phyloP scores from a whole-genome alignment of 2,329 filamentous ascomycete genomes.

The Hymenoscyphus salicellus region DNA sequence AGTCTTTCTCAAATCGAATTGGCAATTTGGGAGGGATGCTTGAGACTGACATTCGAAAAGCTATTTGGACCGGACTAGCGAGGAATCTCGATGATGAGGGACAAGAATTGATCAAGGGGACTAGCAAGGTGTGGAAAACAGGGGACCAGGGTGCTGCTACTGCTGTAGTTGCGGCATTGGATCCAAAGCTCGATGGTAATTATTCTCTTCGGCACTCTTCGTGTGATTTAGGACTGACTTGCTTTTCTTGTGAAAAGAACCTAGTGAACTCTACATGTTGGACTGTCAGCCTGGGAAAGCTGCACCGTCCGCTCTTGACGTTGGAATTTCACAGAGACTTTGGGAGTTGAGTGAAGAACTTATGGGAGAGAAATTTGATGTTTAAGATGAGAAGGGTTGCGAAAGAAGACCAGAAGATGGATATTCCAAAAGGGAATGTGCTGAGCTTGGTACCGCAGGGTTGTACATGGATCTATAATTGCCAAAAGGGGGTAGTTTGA shows the following conservation, averaged over 20 bases:
- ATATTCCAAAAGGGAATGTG: too few relatives aligned
- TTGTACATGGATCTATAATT: too few relatives aligned
- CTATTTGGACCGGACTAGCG: slow-evolving; percentile 23
- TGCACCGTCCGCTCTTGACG: slow-evolving; percentile 4
- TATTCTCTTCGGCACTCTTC: background rate
- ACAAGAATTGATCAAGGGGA: slow-evolving; percentile 14
- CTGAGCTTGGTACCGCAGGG: too few relatives aligned
- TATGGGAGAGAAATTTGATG: slow-evolving; percentile 6
- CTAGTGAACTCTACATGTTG: background rate
- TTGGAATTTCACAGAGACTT: background rate
- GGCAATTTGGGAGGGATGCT: too few relatives aligned
- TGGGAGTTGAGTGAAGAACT: slow-evolving; percentile 11
- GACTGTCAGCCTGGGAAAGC: background rate
- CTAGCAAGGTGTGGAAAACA: slow-evolving; percentile 19
- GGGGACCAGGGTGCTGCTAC: slow-evolving; percentile 22
- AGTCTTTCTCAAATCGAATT: background rate
- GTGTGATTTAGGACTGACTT: background rate
- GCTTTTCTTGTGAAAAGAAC: background rate
- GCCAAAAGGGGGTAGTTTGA: too few relatives aligned
- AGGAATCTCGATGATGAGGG: slow-evolving; percentile 18
- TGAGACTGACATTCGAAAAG: background rate
- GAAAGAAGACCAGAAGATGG: background rate
- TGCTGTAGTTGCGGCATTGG: slow-evolving; percentile 24
- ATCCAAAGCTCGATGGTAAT: slow-evolving; percentile 6
- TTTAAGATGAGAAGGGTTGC: background rate